Evolutionary conservation across 805 yeast species (phyloP).

Genomic region (Saccharomycopsis malanga): DNA sequence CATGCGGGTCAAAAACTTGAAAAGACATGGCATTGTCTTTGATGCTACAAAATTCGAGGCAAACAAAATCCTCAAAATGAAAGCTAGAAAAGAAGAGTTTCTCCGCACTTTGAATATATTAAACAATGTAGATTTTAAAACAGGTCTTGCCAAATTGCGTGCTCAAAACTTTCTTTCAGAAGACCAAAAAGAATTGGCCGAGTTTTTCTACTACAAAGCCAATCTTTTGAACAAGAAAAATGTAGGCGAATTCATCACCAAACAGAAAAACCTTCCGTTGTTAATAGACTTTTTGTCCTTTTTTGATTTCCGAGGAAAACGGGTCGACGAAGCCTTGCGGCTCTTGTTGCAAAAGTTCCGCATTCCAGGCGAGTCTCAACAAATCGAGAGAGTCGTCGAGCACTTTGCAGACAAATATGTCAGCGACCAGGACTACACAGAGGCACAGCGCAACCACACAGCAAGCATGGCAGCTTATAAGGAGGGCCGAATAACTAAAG

Average conservation of each 20-base stretch:
- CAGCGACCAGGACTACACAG: conserved; percentile 43
- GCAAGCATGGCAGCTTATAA: conserved; percentile 12
- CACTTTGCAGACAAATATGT: conserved; percentile 78
- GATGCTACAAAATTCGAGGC: conserved; percentile 3
- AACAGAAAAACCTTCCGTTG: conserved; percentile 56
- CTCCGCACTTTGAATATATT: conserved; percentile 67
- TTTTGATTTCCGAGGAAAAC: conserved; percentile 66
- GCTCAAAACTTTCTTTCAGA: conserved; percentile 13
- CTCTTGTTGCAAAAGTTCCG: conserved; percentile 75
- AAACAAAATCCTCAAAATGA: conserved; percentile 25
- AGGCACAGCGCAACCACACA: conserved; percentile 22
- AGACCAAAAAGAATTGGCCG: conserved; percentile 49
- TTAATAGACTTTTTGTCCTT: conserved; percentile 56
- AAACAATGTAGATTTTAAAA: conserved; percentile 43
- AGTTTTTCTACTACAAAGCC: conserved; percentile 69
- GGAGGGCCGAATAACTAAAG: conserved; percentile 15
- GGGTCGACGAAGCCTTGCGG: conserved; percentile 93
- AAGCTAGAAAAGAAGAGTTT: conserved; percentile 60
- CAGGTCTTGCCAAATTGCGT: conserved; percentile 14
- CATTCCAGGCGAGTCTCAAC: conserved; percentile 96
- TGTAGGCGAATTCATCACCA: conserved; percentile 80
- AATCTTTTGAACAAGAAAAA: conserved; percentile 80
- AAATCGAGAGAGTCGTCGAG: conserved; percentile 88
- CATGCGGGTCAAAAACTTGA: conserved; percentile 19
- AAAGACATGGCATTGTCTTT: conserved; percentile 16